These are phyloP conservation scores for Trapa incisa DNA, from an alignment of 345 rosid genomes.

Conservation along the genomic window DNA sequence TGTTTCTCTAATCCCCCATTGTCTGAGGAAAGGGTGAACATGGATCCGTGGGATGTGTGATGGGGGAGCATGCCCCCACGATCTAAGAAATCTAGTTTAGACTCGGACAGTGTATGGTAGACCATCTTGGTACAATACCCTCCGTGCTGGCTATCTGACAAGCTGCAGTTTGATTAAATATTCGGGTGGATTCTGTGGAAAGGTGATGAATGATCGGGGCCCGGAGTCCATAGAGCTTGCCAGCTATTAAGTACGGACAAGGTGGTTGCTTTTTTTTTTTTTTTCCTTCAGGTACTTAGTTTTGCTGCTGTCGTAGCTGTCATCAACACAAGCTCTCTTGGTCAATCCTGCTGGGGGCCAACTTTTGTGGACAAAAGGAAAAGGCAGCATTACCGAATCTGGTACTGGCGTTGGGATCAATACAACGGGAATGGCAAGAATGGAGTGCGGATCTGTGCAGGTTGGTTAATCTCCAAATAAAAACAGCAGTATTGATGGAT, in stretches of 20 bases:
- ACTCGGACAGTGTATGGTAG: slow-evolving; percentile 9
- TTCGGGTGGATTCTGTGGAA: not conserved
- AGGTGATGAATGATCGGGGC: not conserved
- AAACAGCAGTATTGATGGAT: not conserved
- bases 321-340: not conserved
- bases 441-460: not conserved
- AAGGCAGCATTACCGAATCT: not conserved
- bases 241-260: not conserved
- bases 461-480: too few species aligned
- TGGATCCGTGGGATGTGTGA: slow-evolving; percentile 15
- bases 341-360: not conserved
- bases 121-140: not conserved
- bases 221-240: not conserved
- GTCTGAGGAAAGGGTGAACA: slow-evolving; percentile 30
- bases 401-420: not conserved
- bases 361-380: not conserved
- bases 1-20: slow-evolving; percentile 7
- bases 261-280: not conserved
- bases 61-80: slow-evolving; percentile 18
- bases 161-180: not conserved
- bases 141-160: not conserved
- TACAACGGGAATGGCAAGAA: not conserved
- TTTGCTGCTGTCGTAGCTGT: not conserved
- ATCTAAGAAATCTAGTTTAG: not conserved
- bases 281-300: not conserved